Conservation (phyloP, 2,329 filamentous ascomycete genomes). For the Fusarium tjaetaba region DNA sequence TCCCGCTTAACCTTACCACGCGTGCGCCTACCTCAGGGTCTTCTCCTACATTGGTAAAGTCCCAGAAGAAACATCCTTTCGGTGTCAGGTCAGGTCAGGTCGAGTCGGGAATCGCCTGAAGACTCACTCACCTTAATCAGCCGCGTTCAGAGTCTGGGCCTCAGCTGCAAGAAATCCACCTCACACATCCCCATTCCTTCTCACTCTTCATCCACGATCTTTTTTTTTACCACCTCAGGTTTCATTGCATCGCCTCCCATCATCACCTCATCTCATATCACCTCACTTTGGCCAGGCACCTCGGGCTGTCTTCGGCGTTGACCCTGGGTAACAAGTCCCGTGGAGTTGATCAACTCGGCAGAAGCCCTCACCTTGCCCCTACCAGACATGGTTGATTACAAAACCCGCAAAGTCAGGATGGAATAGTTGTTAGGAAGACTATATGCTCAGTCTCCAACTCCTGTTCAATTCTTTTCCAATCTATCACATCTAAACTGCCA, state of each 20-base stretch:
- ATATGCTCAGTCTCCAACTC: constrained; percentile 16
- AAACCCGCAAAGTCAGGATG: constrained; percentile 25
- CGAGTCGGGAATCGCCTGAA: neutral
- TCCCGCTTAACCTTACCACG: constrained; percentile 11
- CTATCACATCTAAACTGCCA: neutral
- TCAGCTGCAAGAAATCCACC: neutral
- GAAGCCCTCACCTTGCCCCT: constrained; percentile 3
- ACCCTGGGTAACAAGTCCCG: neutral
- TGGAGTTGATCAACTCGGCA: neutral
- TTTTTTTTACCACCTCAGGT: neutral
- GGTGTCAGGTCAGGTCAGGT: neutral
- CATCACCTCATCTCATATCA: constrained; percentile 15
- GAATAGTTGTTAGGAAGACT: constrained; percentile 23
- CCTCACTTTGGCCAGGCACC: neutral
- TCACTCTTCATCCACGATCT: neutral
- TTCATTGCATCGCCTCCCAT: neutral
- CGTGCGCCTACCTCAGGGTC: neutral
- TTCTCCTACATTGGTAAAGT: neutral
- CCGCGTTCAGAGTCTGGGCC: neutral
- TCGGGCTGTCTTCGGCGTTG: constrained; percentile 3
- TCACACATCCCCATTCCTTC: neutral
- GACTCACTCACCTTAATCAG: constrained; percentile 2
- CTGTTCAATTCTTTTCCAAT: neutral
- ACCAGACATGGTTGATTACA: constrained; percentile 34
- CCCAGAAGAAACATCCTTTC: neutral